Percentiles rank a stretch among this genome's conserved stretches.
Conservation (phyloP, 2,329 filamentous ascomycete genomes). For the Botryotinia narcissicola region DNA sequence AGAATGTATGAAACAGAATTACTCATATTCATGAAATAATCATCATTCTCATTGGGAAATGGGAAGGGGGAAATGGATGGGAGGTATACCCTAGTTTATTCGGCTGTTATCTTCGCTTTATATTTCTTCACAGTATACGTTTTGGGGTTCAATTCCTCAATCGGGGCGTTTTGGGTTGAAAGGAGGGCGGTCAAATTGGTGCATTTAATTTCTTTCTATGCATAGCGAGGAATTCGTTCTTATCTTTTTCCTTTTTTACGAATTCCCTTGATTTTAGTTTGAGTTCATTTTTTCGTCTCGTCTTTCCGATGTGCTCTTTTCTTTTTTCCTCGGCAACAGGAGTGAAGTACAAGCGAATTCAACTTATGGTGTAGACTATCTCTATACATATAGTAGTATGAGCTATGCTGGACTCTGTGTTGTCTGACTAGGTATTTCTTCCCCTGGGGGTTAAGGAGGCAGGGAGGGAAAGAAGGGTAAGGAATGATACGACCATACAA, state of each 20-base stretch:
- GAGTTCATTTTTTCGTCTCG: neutral
- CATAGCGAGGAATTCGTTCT: conserved; percentile 26
- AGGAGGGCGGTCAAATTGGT: neutral
- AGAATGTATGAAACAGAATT: conserved; percentile 3
- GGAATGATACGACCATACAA: neutral
- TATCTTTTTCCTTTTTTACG: neutral
- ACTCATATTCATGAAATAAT: neutral
- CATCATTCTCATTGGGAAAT: conserved; percentile 6
- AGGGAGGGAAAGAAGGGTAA: neutral
- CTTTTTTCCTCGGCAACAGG: neutral
- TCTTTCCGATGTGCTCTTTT: neutral
- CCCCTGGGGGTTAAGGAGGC: too few relatives aligned
- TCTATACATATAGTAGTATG: conserved; percentile 1
- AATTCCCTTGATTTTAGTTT: neutral
- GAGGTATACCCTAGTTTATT: conserved; percentile 14
- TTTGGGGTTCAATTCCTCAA: neutral
- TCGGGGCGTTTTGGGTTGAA: neutral
- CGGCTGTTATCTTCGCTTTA: neutral
- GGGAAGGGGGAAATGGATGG: conserved; percentile 20
- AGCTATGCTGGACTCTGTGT: neutral
- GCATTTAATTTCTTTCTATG: neutral
- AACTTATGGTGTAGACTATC: neutral
- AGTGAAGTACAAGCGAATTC: neutral
- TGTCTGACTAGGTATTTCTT: neutral
- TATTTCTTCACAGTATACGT: conserved; percentile 8